Evolutionary conservation across 306 rosid species (phyloP).

Genomic region (Argentina anserina): DNA sequence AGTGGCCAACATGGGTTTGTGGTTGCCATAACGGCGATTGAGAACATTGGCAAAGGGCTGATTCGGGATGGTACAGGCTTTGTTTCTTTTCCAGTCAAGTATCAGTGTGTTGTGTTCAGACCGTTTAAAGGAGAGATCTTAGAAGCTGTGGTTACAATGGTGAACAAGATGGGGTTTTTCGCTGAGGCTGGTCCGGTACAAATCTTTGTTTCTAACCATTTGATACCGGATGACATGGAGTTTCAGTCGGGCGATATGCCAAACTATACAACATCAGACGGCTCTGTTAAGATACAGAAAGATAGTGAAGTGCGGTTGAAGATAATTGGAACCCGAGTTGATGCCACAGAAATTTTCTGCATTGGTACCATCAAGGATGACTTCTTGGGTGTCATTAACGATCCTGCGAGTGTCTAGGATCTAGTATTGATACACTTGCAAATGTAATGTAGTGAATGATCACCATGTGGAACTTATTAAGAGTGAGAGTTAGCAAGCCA

Average conservation of each 20-base stretch:
- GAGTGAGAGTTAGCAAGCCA: not conserved
- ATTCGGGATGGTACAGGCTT: conserved; percentile 96
- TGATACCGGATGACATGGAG: conserved; percentile 99
- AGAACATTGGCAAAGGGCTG: conserved; percentile 76
- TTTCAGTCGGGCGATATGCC: conserved; percentile 93
- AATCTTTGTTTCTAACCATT: conserved; percentile 92
- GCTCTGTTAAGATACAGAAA: conserved; percentile 95
- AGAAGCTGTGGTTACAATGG: conserved; percentile 96
- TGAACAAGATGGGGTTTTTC: conserved; percentile 98
- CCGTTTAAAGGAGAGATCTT: conserved; percentile 96
- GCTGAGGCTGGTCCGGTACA: conserved; percentile 99
- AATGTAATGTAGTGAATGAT: not conserved
- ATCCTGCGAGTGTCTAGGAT: conserved; percentile 54
- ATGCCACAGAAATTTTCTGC: conserved; percentile 97
- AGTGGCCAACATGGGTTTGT: conserved; percentile 97
- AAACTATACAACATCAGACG: conserved; percentile 95
- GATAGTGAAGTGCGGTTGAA: conserved; percentile 96
- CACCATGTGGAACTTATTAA: not conserved
- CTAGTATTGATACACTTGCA: not conserved
- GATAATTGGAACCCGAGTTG: conserved; percentile 95
- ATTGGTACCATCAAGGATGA: conserved; percentile 97
- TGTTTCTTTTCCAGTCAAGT: conserved; percentile 90
- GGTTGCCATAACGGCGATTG: conserved; percentile 93
- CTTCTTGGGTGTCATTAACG: conserved; percentile 96
- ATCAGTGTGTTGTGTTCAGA: conserved; percentile 94